Base-by-base conservation (phyloP, 2,329 filamentous ascomycete genomes). In the Diaporthe longicolla region DNA sequence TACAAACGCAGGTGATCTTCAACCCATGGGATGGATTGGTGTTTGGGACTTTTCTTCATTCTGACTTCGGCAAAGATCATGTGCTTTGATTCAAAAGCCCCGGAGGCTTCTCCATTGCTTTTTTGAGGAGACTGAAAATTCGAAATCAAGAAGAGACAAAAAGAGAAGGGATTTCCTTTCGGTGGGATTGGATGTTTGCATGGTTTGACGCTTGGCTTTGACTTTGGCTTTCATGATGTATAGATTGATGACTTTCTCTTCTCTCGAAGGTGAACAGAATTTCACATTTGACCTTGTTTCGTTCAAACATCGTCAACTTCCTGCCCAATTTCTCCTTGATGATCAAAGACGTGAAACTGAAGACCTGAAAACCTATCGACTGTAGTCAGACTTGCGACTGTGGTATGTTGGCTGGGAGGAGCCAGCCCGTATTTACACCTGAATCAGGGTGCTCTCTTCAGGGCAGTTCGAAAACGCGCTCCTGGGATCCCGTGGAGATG, bases 201-300 rank as follows among this genome's bases (percentile, higher is more conserved):
- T 66, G 63, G 63, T 24, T 50, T 37, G 1, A 37, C 43, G 43
- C 37, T 40, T 40, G 37, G 2, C 2, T 52, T 66, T 26, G 45
- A 13, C 3, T 66, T 50, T 26, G 29, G 29, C 45, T 52, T 52
- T 66, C 32, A 52, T 13, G 63, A 52, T 52, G 32, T 66, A 66
- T 66, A 66, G 63, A 66, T 52, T 66, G 29, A 66, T 52, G 63
- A 66, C 29, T 37, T 66, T 66, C 24, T 37, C 45, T 66, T 66
- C 43, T 48, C 13, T 11, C 10, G 29, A 45, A 35, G n/a, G 43
- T 24, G 45, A 32, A 9, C 63, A 9, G 37, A 52, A 37, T 26
- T 26, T 37, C 37, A 37, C 45, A 37, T 11, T 52, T 66, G 29
- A 40, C 8, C 29, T 26, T 8, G 29, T 10, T 26, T 29, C 15